These are phyloP conservation scores for Cudoniella acicularis DNA, from an alignment of 495 filamentous ascomycete species.

Conservation along the genomic window DNA sequence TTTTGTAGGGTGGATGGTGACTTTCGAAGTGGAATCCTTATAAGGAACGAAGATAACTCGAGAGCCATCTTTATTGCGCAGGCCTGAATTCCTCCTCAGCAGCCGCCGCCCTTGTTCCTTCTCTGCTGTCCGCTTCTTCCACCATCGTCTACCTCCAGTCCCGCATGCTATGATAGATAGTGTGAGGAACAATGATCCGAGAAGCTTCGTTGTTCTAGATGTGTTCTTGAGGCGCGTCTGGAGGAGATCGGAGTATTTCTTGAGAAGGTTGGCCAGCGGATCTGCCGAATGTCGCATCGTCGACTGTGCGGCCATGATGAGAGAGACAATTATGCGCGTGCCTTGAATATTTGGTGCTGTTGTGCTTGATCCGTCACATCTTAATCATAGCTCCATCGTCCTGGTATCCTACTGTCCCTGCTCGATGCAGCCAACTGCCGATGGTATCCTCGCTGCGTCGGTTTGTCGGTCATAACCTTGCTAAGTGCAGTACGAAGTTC, in stretches of 20 bases:
- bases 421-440: not conserved
- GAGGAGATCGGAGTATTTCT: slow-evolving; percentile 61
- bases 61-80: slow-evolving; percentile 89
- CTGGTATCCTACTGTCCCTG: not conserved
- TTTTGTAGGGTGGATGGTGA: slow-evolving; percentile 91
- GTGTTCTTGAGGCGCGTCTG: slow-evolving; percentile 57
- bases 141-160: slow-evolving; percentile 72
- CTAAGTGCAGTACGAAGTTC: not conserved
- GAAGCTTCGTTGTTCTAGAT: slow-evolving; percentile 63
- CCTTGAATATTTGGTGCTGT: not conserved
- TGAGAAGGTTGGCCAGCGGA: slow-evolving; percentile 63
- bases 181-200: slow-evolving; percentile 69
- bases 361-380: not conserved
- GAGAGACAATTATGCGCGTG: no score
- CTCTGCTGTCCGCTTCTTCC: slow-evolving; percentile 65
- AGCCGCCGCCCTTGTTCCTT: slow-evolving; percentile 74
- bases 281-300: slow-evolving; percentile 69
- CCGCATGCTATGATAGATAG: slow-evolving; percentile 71
- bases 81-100: slow-evolving; percentile 85
- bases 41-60: slow-evolving; percentile 94
- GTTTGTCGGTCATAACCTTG: not conserved
- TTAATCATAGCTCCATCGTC: not conserved
- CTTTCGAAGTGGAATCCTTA: slow-evolving; percentile 78
- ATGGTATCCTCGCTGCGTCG: no score
- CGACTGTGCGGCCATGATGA: slow-evolving; percentile 78